Conservation (phyloP, 352 stramenopile species). For the Aphanomyces euteiches region DNA sequence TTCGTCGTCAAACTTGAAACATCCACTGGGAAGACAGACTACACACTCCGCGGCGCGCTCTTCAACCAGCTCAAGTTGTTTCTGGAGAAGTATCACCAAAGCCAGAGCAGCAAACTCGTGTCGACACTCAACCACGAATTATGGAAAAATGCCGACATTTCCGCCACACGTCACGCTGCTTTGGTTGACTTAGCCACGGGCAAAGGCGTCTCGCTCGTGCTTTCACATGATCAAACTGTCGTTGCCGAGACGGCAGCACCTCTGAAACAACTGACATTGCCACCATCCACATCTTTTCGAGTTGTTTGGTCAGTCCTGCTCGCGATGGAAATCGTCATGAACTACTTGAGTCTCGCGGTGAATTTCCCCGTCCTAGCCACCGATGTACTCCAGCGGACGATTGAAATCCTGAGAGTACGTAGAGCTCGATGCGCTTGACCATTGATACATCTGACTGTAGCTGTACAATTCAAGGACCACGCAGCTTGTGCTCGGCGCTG, state of each 20-base stretch:
- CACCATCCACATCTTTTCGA: constrained; percentile 71
- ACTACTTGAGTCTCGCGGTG: constrained; percentile 90
- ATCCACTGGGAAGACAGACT: constrained; percentile 87
- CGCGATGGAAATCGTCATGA: constrained; percentile 95
- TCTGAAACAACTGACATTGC: constrained; percentile 42
- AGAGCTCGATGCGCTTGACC: background rate
- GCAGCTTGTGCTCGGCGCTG: constrained; percentile 94
- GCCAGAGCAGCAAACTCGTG: constrained; percentile 90
- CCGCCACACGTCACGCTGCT: constrained; percentile 81
- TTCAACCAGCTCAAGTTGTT: constrained; percentile 94
- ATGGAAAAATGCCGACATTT: constrained; percentile 93
- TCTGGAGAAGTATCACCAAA: constrained; percentile 92
- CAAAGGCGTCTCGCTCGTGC: constrained; percentile 71
- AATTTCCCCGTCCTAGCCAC: constrained; percentile 94
- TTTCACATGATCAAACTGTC: constrained; percentile 66
- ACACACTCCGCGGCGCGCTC: constrained; percentile 89
- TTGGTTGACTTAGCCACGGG: constrained; percentile 90
- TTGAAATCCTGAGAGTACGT: constrained; percentile 85
- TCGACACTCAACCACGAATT: constrained; percentile 92
- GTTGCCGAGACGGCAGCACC: constrained; percentile 56
- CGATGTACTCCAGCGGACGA: constrained; percentile 90
- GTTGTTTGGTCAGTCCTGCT: constrained; percentile 95
- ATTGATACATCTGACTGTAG: constrained; percentile 41
- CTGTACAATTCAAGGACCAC: constrained; percentile 96
- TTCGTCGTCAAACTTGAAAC: constrained; percentile 93